Evolutionary conservation across 768 basidiomycete species (phyloP).

Genomic region (Pulveroboletus sp.): DNA sequence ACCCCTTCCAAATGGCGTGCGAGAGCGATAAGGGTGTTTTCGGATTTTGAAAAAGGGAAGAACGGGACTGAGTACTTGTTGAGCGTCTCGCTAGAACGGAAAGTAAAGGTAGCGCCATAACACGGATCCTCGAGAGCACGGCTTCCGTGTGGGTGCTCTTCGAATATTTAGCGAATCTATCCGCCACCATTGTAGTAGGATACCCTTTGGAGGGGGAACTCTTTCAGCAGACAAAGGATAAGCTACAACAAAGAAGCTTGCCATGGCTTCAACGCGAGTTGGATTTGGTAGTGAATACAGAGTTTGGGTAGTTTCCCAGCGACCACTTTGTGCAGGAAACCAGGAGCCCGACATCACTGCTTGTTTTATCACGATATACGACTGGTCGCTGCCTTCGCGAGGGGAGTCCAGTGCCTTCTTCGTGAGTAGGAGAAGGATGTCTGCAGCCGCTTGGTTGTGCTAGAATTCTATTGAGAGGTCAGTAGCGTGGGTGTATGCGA

Average conservation of each 20-base stretch:
- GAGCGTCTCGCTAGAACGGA: slow-evolving; percentile 47
- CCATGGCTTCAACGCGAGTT: slow-evolving; percentile 26
- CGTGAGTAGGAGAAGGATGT: slow-evolving; percentile 37
- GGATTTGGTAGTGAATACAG: slow-evolving; percentile 47
- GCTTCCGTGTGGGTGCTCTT: slow-evolving; percentile 32
- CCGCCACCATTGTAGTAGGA: slow-evolving; percentile 44
- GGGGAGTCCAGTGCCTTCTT: slow-evolving; percentile 18
- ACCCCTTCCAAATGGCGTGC: slow-evolving; percentile 31
- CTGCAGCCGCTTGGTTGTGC: slow-evolving; percentile 31
- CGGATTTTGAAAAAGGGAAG: slow-evolving; percentile 1
- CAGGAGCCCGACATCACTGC: slow-evolving; percentile 34
- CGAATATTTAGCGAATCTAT: slow-evolving; percentile 41
- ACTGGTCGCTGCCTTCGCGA: slow-evolving; percentile 6
- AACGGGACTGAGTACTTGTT: slow-evolving; percentile 4
- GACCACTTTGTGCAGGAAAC: slow-evolving; percentile 54
- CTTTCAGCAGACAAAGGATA: slow-evolving; percentile 34
- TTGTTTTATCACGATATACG: slow-evolving; percentile 29
- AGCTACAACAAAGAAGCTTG: slow-evolving; percentile 38
- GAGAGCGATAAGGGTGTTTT: slow-evolving; percentile 23
- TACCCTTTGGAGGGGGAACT: slow-evolving; percentile 44
- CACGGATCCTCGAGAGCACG: slow-evolving; percentile 41
- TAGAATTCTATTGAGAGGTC: slow-evolving; percentile 27
- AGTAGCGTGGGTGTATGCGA: background rate
- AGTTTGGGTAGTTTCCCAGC: slow-evolving; percentile 61
- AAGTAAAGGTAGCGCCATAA: slow-evolving; percentile 56